phyloP scores from a whole-genome alignment of 805 yeast genomes.

The Candida parachauliodes region DNA sequence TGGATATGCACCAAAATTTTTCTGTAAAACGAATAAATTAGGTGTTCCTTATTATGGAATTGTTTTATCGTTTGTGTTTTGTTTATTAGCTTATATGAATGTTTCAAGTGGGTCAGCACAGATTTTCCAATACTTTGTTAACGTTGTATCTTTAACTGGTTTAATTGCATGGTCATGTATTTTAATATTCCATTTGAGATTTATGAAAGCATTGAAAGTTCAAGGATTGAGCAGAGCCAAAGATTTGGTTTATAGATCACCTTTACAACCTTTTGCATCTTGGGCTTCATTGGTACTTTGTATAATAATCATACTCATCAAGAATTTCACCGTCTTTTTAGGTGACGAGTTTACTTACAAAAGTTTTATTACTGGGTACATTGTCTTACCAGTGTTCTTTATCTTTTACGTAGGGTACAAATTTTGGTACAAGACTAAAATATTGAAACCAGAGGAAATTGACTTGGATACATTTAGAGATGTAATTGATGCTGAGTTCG shows the following conservation, averaged over 20 bases:
- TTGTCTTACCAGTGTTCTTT: slow-evolving; percentile 65
- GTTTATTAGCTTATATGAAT: slow-evolving; percentile 68
- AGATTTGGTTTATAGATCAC: slow-evolving; percentile 58
- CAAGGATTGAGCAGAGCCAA: slow-evolving; percentile 58
- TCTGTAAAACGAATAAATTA: slow-evolving; percentile 58
- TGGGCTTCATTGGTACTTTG: slow-evolving; percentile 55
- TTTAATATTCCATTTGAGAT: slow-evolving; percentile 61
- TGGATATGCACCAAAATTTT: slow-evolving; percentile 69
- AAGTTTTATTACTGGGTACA: slow-evolving; percentile 73
- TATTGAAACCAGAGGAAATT: slow-evolving; percentile 51
- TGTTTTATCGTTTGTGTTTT: slow-evolving; percentile 48
- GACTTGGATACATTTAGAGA: slow-evolving; percentile 59
- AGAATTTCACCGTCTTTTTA: slow-evolving; percentile 71
- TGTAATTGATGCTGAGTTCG: slow-evolving; percentile 52
- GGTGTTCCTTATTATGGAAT: slow-evolving; percentile 72
- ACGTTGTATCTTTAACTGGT: slow-evolving; percentile 73
- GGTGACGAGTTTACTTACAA: slow-evolving; percentile 54
- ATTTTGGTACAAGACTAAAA: slow-evolving; percentile 46
- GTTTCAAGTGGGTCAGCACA: slow-evolving; percentile 52
- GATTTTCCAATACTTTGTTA: slow-evolving; percentile 67
- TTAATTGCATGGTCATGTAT: slow-evolving; percentile 73
- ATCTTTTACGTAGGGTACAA: slow-evolving; percentile 58
- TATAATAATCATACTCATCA: slow-evolving; percentile 53
- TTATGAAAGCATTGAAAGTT: slow-evolving; percentile 60
- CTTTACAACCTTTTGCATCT: slow-evolving; percentile 67